phyloP scores from a whole-genome alignment of 306 rosid species.

The Casuarina cunninghamiana region DNA sequence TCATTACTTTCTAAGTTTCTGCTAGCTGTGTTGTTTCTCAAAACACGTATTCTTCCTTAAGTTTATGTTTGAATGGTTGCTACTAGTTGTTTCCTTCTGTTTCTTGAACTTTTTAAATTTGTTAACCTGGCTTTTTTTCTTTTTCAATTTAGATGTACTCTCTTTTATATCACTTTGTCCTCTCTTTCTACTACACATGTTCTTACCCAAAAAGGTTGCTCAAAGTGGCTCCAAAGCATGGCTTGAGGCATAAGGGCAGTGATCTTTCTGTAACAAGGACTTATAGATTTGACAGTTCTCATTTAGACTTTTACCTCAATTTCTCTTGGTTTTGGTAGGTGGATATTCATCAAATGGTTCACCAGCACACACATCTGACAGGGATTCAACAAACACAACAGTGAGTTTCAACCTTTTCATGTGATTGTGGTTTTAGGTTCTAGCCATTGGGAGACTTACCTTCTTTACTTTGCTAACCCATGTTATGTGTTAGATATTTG shows the following conservation, averaged over 20 bases:
- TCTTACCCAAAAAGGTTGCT: neutral
- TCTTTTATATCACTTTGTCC: neutral
- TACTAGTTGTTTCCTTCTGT: neutral
- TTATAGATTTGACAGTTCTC: neutral
- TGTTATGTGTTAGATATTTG: constrained; percentile 70
- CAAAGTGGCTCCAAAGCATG: neutral
- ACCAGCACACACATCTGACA: constrained; percentile 66
- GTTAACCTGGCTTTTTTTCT: neutral
- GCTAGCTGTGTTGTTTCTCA: neutral
- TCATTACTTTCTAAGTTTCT: neutral
- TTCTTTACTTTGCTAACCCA: constrained; percentile 28
- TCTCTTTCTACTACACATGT: neutral
- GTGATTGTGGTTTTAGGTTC: constrained; percentile 7
- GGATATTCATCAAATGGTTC: constrained; percentile 73
- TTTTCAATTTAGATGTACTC: neutral
- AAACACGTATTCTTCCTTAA: neutral
- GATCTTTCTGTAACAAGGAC: neutral
- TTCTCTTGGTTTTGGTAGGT: constrained; percentile 40
- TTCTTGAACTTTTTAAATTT: neutral
- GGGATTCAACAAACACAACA: constrained; percentile 88
- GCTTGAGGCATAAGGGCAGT: neutral
- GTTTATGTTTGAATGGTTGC: neutral
- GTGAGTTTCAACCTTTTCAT: constrained; percentile 48
- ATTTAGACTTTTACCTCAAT: neutral
- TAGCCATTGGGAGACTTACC: constrained; percentile 2